Evolutionary conservation across 2,329 filamentous ascomycete species (phyloP).

Genomic region (Herpotrichia juniperi): DNA sequence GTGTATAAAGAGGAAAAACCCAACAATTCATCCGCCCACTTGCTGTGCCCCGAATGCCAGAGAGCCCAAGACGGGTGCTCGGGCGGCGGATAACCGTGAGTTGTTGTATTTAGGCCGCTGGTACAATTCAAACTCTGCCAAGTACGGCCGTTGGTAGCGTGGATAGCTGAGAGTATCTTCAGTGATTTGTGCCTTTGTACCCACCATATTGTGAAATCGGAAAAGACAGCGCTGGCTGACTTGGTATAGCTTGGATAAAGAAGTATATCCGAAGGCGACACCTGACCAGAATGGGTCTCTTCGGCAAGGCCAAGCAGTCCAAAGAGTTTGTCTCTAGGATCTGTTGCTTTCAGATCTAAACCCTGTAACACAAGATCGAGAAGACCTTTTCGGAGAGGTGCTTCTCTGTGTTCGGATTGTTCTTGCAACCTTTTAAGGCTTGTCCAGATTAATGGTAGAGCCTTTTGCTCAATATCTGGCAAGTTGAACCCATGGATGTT

Average conservation of each 20-base stretch:
- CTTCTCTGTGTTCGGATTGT: background rate
- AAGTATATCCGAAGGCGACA: background rate
- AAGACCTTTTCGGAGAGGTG: background rate
- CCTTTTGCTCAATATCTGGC: background rate
- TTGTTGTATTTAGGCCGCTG: background rate
- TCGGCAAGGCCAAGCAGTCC: background rate
- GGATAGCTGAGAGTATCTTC: background rate
- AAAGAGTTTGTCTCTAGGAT: background rate
- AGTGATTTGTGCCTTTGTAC: background rate
- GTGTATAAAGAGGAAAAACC: background rate
- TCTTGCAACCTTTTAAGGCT: background rate
- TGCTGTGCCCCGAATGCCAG: background rate
- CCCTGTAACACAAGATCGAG: background rate
- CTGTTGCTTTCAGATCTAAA: background rate
- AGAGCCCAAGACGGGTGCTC: background rate
- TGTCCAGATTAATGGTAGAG: background rate
- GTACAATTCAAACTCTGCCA: background rate
- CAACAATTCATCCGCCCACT: background rate
- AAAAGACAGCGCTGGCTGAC: background rate
- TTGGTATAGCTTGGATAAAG: background rate
- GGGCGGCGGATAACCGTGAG: background rate
- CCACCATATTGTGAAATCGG: background rate
- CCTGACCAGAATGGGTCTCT: background rate
- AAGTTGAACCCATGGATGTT: background rate
- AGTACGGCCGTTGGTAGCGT: background rate